Conservation (phyloP, 2,329 filamentous ascomycete species). For the Stachybotrys echinatus region DNA sequence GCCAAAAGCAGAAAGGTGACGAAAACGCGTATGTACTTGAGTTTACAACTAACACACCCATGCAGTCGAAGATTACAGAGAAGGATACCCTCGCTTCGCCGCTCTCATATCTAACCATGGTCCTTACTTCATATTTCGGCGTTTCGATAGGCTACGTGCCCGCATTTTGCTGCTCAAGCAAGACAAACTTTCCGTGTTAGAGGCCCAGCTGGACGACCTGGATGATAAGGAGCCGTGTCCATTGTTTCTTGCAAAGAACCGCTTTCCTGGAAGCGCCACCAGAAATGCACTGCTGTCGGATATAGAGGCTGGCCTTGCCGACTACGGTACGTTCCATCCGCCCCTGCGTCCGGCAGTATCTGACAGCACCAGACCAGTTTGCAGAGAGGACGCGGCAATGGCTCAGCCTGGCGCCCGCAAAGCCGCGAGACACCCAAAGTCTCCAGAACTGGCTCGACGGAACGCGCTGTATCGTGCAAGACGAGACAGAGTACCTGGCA, state of each 20-base stretch:
- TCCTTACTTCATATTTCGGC: slow-evolving; percentile 18
- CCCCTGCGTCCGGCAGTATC: no score
- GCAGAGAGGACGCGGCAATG: no score
- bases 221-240: slow-evolving; percentile 14
- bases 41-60: no score
- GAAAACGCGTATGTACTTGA: no score
- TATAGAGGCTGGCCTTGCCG: no score
- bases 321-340: no score
- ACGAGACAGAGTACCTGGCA: slow-evolving; percentile 58
- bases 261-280: no score
- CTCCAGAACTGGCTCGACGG: background rate
- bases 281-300: no score
- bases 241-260: slow-evolving; percentile 4
- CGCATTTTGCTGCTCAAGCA: slow-evolving; percentile 25
- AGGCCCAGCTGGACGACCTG: slow-evolving; percentile 18
- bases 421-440: background rate
- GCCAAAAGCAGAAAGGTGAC: no score
- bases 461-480: slow-evolving; percentile 20
- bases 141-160: slow-evolving; percentile 19
- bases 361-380: no score
- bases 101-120: slow-evolving; percentile 18
- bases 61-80: slow-evolving; percentile 3
- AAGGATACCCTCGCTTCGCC: slow-evolving; percentile 22
- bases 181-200: slow-evolving; percentile 19
- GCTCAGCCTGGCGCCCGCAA: no score